Base-by-base conservation (phyloP, 768 basidiomycete genomes). In the Auricularia cornea region DNA sequence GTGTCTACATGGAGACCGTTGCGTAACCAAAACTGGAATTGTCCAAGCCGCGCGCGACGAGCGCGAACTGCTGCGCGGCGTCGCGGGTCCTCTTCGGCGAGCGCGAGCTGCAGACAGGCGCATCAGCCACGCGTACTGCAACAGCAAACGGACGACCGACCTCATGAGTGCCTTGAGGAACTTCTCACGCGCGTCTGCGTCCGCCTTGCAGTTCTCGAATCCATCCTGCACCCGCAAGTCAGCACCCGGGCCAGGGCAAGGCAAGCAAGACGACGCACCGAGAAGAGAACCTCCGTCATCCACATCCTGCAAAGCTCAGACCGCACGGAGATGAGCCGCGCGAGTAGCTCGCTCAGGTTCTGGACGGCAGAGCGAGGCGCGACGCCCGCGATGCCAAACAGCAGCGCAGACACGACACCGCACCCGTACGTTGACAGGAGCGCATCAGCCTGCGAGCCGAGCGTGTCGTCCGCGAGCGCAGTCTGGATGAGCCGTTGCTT, bases 11-110 rank as follows among this genome's bases (percentile, higher is more conserved):
- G 38, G 79, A 78, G 60, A 85, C 77, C 3, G 87, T 85, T 2
- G 91, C 85, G 72, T 89, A 92, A 8, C 93, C 93, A 73, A 94
- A 95, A 65, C 84, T 87, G 10, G 92, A 88, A 8, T 89, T 90
- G 67, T 92, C 91, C 63, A 94, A 73, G 2, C 93, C 93, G 69
- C 93, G 76, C 12, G 92, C 88, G 23, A 96, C 82, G 0, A 96
- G 79, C 1, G 88, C 88, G 72, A 96, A 94, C 66, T 95, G 90
- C 67, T 93, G 86, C 12, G 92, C 86, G 0, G 93, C 92, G 41
- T 94, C 92, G 66, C 89, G 79, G 38, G 87, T 92, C 67, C 80
- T 81, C 70, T 87, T 88, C 2, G 85, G 76, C 20, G 89, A 89
- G 48, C 90, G 81, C 38, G 90, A 85, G 30, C 90, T 90, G 62